These are phyloP conservation scores for Coemansia sp. DNA, from an alignment of 192 early-diverging fungal genomes.

Conservation along the genomic window DNA sequence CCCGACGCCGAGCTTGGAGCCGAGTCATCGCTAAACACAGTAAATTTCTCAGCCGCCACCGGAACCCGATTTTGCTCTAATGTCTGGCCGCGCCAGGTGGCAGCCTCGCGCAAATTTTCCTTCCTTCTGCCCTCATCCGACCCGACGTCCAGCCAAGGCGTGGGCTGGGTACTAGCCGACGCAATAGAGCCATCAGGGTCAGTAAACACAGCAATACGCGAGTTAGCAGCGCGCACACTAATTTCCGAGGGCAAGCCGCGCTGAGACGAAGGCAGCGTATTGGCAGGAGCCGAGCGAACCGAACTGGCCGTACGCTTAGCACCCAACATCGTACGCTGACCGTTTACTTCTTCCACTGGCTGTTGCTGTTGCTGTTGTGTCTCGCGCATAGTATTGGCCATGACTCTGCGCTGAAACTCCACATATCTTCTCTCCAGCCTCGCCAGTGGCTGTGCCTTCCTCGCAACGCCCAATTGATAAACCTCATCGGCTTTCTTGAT, in stretches of 20 bases:
- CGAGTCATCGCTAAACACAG: slow-evolving; percentile 36
- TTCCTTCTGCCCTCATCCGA: slow-evolving; percentile 63
- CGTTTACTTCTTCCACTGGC: too few species aligned
- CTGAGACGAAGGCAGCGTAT: slow-evolving; percentile 32
- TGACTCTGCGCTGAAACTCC: slow-evolving; percentile 62
- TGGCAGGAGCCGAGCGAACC: slow-evolving; percentile 32
- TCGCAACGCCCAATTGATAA: slow-evolving; percentile 65
- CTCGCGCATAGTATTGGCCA: slow-evolving; percentile 27
- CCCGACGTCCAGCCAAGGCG: slow-evolving; percentile 65
- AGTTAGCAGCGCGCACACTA: slow-evolving; percentile 12
- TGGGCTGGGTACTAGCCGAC: background rate
- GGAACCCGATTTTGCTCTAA: slow-evolving; percentile 55
- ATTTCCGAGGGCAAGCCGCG: slow-evolving; percentile 15
- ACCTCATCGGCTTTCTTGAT: slow-evolving; percentile 64
- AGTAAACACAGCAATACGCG: slow-evolving; percentile 43
- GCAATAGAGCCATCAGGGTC: slow-evolving; percentile 23
- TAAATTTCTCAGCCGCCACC: slow-evolving; percentile 25
- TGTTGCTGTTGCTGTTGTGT: too few species aligned
- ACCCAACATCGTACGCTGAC: slow-evolving; percentile 36
- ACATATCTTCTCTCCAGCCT: slow-evolving; percentile 61
- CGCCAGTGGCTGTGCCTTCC: slow-evolving; percentile 71
- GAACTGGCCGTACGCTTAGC: slow-evolving; percentile 28
- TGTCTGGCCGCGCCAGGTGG: slow-evolving; percentile 63
- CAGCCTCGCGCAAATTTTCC: slow-evolving; percentile 68
- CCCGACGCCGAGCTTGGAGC: background rate